Percentiles rank a stretch among this genome's conserved stretches.
Evolutionary conservation across 768 basidiomycete genomes (phyloP).

Genomic region (Boletus tylopilopsis): DNA sequence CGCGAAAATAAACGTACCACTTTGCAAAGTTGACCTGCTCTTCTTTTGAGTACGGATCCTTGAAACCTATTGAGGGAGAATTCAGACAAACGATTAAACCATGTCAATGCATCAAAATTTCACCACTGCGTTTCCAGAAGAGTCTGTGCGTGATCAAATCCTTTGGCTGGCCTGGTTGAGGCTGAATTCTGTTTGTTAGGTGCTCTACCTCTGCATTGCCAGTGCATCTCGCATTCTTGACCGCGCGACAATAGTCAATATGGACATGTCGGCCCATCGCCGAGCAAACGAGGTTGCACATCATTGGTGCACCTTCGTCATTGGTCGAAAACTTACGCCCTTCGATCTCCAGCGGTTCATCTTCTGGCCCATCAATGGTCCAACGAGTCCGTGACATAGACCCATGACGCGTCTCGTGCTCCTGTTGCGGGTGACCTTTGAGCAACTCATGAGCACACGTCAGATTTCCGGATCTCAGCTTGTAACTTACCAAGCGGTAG

Average conservation of each 20-base stretch:
- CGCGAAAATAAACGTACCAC: constrained; percentile 37
- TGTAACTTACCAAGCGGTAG: constrained; percentile 45
- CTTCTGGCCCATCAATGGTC: constrained; percentile 53
- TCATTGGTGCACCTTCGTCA: constrained; percentile 60
- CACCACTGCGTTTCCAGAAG: constrained; percentile 59
- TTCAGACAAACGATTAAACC: too few relatives aligned
- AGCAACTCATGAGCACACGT: background rate
- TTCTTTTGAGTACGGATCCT: constrained; percentile 58
- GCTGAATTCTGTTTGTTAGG: constrained; percentile 38
- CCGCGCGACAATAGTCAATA: constrained; percentile 51
- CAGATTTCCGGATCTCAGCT: too few relatives aligned
- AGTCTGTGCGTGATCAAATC: constrained; percentile 53
- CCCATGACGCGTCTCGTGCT: constrained; percentile 62
- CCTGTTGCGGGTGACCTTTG: constrained; percentile 54
- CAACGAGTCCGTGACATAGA: constrained; percentile 59
- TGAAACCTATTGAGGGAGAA: constrained; percentile 41
- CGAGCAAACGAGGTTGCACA: constrained; percentile 56
- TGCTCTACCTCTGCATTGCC: constrained; percentile 45
- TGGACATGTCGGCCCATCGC: constrained; percentile 56
- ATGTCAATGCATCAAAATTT: background rate
- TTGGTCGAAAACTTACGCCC: constrained; percentile 51
- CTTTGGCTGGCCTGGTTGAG: constrained; percentile 45
- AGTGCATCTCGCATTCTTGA: constrained; percentile 34
- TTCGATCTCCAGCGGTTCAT: constrained; percentile 46
- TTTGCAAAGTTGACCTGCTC: constrained; percentile 51